These are phyloP conservation scores for Suillus subaureus DNA, from an alignment of 768 basidiomycete genomes.

Conservation along the genomic window DNA sequence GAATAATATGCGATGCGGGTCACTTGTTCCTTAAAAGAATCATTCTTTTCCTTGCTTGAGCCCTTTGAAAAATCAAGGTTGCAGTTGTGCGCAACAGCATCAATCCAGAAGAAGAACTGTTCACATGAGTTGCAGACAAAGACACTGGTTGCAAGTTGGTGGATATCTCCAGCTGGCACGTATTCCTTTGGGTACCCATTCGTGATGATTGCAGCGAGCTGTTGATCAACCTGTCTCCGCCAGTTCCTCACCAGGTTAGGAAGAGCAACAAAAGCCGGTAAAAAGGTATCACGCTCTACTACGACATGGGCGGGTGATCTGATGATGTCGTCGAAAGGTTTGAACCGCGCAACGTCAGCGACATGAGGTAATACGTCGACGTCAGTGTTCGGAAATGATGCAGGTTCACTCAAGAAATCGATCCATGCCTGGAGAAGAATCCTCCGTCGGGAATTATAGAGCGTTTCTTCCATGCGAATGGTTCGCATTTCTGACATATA, in stretches of 20 bases:
- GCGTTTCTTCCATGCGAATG: constrained; percentile 31
- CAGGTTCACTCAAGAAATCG: constrained; percentile 21
- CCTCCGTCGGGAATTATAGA: constrained; percentile 29
- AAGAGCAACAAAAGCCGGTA: constrained; percentile 18
- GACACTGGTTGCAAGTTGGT: constrained; percentile 30
- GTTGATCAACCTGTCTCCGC: constrained; percentile 28
- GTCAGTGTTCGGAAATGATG: constrained; percentile 13
- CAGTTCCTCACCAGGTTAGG: constrained; percentile 19
- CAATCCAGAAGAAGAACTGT: constrained; percentile 8
- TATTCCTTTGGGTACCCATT: constrained; percentile 19
- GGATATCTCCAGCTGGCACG: constrained; percentile 19
- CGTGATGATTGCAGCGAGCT: constrained; percentile 30
- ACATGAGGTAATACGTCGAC: constrained; percentile 28
- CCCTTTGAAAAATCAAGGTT: background rate
- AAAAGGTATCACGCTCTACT: constrained; percentile 18
- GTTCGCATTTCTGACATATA: constrained; percentile 35
- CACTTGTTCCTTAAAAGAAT: background rate
- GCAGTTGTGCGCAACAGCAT: constrained; percentile 8
- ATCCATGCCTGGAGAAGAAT: constrained; percentile 29
- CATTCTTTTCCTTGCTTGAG: background rate
- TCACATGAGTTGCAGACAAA: constrained; percentile 23
- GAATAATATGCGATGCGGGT: background rate
- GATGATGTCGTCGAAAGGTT: constrained; percentile 27
- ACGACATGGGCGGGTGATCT: constrained; percentile 18
- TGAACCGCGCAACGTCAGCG: constrained; percentile 27